Evolutionary conservation across 805 yeast genomes (phyloP).

Genomic region (Huiozyma sinensis): DNA sequence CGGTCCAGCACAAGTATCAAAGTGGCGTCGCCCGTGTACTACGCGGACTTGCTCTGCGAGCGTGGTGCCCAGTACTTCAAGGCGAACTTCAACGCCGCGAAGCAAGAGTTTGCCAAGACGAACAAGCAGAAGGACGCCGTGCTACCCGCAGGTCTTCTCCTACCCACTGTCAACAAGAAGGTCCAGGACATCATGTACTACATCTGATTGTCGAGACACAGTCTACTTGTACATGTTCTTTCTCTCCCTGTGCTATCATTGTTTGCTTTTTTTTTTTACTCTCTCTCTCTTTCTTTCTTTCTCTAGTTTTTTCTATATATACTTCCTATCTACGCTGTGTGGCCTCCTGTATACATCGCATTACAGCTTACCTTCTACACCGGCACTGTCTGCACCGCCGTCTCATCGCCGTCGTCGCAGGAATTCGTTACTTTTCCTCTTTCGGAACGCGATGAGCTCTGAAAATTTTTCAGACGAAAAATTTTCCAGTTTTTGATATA

Average conservation of each 20-base stretch:
- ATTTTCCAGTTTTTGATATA: too few species aligned
- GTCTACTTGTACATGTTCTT: neutral
- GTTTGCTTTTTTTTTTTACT: too few species aligned
- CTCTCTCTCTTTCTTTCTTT: too few species aligned
- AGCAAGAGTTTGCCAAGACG: conserved; percentile 6
- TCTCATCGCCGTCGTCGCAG: too few species aligned
- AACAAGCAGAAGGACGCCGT: conserved; percentile 7
- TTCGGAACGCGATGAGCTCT: too few species aligned
- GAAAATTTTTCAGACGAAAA: too few species aligned
- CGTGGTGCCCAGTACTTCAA: conserved; percentile 16
- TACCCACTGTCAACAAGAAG: conserved; percentile 12
- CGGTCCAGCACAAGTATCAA: conserved; percentile 15
- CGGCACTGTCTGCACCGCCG: too few species aligned
- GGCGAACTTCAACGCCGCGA: conserved; percentile 10
- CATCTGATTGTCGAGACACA: conserved; percentile 5
- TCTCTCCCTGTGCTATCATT: neutral
- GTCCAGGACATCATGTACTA: conserved; percentile 14
- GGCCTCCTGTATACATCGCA: too few species aligned
- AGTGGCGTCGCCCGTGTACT: conserved; percentile 13
- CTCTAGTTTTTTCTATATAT: too few species aligned
- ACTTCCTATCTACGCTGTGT: too few species aligned
- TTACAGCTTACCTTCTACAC: too few species aligned
- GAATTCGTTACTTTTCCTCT: too few species aligned
- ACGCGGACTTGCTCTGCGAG: conserved; percentile 16
- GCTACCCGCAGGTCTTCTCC: conserved; percentile 5